phyloP scores from a whole-genome alignment of 169 alveolate species.

The Cryptosporidium canis region DNA sequence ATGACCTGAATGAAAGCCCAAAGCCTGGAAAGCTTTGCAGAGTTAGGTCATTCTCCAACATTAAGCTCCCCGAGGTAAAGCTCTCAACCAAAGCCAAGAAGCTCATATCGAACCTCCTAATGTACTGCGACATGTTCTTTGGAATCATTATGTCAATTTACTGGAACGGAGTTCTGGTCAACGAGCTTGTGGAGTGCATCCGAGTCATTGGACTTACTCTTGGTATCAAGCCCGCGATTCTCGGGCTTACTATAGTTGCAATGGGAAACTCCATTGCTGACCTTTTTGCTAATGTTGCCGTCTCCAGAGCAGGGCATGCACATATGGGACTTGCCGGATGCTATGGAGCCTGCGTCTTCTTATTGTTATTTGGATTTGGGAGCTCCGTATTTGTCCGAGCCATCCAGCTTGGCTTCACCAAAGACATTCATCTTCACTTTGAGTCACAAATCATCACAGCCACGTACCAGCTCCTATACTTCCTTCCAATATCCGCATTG shows the following conservation, averaged over 20 bases:
- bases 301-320: conserved; percentile 71
- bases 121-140: conserved; percentile 61
- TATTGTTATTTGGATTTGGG: conserved; percentile 57
- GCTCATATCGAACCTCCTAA: conserved; percentile 7
- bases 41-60: conserved; percentile 1
- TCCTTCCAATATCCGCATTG: conserved; percentile 64
- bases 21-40: neutral
- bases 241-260: conserved; percentile 62
- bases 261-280: conserved; percentile 73
- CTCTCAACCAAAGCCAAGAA: conserved; percentile 4
- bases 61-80: conserved; percentile 9
- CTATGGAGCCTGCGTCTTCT: conserved; percentile 66
- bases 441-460: conserved; percentile 67
- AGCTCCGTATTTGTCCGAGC: conserved; percentile 68
- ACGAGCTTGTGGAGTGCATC: conserved; percentile 64
- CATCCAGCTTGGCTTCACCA: conserved; percentile 24
- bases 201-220: conserved; percentile 63
- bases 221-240: conserved; percentile 65
- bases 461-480: conserved; percentile 61
- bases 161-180: conserved; percentile 69
- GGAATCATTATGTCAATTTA: conserved; percentile 62
- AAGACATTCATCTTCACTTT: conserved; percentile 57
- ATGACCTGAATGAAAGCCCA: neutral
- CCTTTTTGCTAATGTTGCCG: conserved; percentile 70
- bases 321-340: conserved; percentile 73